Evolutionary conservation across 345 rosid species (phyloP).

Genomic region (Murraya paniculata): DNA sequence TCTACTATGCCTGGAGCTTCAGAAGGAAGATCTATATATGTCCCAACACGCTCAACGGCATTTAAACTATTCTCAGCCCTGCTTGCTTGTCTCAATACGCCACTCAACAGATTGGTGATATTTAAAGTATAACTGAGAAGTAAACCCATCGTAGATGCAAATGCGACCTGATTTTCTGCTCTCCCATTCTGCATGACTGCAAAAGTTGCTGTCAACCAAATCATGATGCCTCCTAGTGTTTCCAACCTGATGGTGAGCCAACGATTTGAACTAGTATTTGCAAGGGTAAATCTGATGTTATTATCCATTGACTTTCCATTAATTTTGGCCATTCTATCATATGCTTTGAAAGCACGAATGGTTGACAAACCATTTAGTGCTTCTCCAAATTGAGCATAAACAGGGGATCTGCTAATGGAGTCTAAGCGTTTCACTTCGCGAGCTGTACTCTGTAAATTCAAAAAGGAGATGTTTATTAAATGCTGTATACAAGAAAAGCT

Average conservation of each 20-base stretch:
- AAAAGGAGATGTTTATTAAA: conserved; percentile 5
- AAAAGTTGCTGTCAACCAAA: conserved; percentile 87
- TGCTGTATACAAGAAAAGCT: not conserved
- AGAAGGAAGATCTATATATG: conserved; percentile 77
- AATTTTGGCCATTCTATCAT: conserved; percentile 71
- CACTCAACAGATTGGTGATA: conserved; percentile 71
- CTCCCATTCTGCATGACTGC: conserved; percentile 77
- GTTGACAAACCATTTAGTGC: conserved; percentile 85
- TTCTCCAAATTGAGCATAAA: conserved; percentile 96
- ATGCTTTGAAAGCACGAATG: conserved; percentile 90
- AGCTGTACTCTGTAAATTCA: conserved; percentile 62
- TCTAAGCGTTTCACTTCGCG: conserved; percentile 95
- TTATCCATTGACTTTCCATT: conserved; percentile 90
- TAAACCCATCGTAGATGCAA: conserved; percentile 90
- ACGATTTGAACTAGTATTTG: conserved; percentile 71
- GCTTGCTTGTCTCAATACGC: conserved; percentile 84
- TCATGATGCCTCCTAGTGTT: conserved; percentile 87
- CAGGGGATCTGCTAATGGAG: conserved; percentile 81
- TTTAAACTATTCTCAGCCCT: conserved; percentile 93
- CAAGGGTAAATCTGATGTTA: conserved; percentile 85
- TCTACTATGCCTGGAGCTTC: conserved; percentile 76
- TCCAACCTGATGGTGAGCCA: conserved; percentile 88
- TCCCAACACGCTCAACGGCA: conserved; percentile 89
- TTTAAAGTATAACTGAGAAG: conserved; percentile 89
- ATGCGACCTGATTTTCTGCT: conserved; percentile 57